Evolutionary conservation across 495 filamentous ascomycete genomes (phyloP).

Genomic region (Saxispiralis lemnorum): DNA sequence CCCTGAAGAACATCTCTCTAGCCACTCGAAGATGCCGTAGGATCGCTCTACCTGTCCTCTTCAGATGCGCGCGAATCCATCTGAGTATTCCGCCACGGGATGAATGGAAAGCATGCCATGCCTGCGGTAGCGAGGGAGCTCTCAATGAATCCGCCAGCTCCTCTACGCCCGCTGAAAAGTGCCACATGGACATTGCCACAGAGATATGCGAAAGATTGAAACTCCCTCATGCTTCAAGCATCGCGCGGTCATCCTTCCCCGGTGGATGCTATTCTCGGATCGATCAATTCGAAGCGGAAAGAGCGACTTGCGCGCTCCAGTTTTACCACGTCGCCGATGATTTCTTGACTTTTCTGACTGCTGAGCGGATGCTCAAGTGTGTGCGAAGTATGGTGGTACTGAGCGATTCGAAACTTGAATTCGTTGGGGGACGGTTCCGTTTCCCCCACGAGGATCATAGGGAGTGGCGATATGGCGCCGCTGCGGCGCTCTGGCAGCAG

Average conservation of each 20-base stretch:
- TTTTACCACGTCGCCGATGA: slow-evolving; percentile 7
- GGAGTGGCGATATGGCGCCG: slow-evolving; percentile 8
- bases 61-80: slow-evolving; percentile 8
- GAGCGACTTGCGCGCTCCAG: neutral
- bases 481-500: slow-evolving; percentile 9
- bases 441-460: neutral
- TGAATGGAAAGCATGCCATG: neutral
- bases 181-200: no score
- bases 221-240: no score
- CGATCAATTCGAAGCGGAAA: neutral
- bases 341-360: slow-evolving; percentile 4
- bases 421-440: neutral
- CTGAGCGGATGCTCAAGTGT: no score
- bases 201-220: no score
- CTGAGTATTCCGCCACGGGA: neutral
- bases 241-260: neutral
- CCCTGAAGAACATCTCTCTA: slow-evolving; percentile 10
- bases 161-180: no score
- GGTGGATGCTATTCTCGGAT: neutral
- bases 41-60: slow-evolving; percentile 10
- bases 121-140: neutral
- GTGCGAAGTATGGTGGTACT: no score
- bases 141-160: no score
- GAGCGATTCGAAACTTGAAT: no score
- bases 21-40: slow-evolving; percentile 12